Base-by-base conservation (phyloP, 2,329 filamentous ascomycete species). In the Hypoxylon sp. region DNA sequence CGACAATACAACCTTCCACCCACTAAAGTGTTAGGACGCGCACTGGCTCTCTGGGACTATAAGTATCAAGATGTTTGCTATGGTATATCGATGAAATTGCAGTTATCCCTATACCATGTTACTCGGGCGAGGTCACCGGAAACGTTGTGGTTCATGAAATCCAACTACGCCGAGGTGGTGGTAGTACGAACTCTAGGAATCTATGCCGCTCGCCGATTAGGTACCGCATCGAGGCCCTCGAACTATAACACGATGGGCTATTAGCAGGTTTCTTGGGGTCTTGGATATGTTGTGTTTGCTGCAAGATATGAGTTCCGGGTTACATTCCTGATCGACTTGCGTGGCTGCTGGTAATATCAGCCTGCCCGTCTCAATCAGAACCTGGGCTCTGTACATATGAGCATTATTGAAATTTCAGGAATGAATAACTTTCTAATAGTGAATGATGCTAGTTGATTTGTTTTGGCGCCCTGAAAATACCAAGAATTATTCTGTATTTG, bases 81-180 rank as follows among this genome's bases (percentile, higher is more conserved):
- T 7, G 2, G 11, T 17, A 59, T 5, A 32, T 5, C 2, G 15
- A 11, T n/a, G 17, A 24, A 10, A 24, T 39, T 1, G 7, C 6
- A 44, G n/a, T 47, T 27, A 10, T 19, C 8, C 8, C 19, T 27
- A 17, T 52, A 17, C 19, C 24, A 29, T 53, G 13, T 52, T 17
- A 42, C 51, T 60, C 35, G 31, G 37, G 65, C 42, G 50, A 56
- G 13, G 7, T 13, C 32, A 47, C 21, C 15, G 21, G 11, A 17
- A 52, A 31, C 37, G 21, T 2, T 32, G 7, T 2, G 13, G 27
- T 44, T 46, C 48, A 42, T 32, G 27, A 46, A 27, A 64, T 67
- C 51, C 37, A 50, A 7, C 50, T 42, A 7, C 17, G 54, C 60
- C 42, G 2, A 47, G 8, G 17, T 42, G 32, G 7, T n/a, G 35